These are phyloP conservation scores for Sclerotinia sclerotiorum DNA, from an alignment of 2,329 filamentous ascomycete species.

Conservation along the genomic window DNA sequence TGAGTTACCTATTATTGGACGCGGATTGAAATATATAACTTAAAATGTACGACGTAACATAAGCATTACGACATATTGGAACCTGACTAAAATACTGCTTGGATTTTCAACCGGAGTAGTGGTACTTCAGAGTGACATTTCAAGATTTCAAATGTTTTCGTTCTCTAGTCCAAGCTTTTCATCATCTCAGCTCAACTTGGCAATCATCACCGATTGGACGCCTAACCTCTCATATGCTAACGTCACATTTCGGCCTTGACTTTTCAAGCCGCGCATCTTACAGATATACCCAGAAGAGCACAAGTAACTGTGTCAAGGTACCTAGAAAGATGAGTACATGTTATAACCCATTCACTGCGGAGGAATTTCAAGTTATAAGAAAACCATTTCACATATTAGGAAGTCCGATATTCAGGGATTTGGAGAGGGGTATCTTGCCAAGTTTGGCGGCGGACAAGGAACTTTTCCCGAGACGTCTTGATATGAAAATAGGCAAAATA, in stretches of 20 bases:
- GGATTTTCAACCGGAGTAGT: not conserved
- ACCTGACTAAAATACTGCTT: not conserved
- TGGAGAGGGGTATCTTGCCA: not conserved
- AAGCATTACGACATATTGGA: not conserved
- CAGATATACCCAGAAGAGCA: not conserved
- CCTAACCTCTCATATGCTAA: not conserved
- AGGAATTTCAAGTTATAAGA: not conserved
- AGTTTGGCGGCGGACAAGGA: not conserved
- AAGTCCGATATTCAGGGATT: not conserved
- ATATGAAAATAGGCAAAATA: slow-evolving; percentile 4
- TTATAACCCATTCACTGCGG: not conserved
- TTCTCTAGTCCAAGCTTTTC: not conserved
- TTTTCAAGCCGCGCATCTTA: not conserved
- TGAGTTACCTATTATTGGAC: not conserved
- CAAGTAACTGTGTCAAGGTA: not conserved
- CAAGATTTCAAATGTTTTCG: not conserved
- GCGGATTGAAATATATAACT: not conserved
- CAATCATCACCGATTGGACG: slow-evolving; percentile 11
- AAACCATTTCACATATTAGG: not conserved
- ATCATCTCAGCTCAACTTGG: slow-evolving; percentile 13
- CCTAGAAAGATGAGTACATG: not conserved
- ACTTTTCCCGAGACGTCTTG: not conserved
- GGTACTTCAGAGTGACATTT: not conserved
- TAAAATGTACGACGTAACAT: not conserved
- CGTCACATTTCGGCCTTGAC: not conserved